Evolutionary conservation across 371 early-diverging fungal genomes (phyloP), one percentile per base, ranked within the genome.

Genomic region (Mortierella sp.): DNA sequence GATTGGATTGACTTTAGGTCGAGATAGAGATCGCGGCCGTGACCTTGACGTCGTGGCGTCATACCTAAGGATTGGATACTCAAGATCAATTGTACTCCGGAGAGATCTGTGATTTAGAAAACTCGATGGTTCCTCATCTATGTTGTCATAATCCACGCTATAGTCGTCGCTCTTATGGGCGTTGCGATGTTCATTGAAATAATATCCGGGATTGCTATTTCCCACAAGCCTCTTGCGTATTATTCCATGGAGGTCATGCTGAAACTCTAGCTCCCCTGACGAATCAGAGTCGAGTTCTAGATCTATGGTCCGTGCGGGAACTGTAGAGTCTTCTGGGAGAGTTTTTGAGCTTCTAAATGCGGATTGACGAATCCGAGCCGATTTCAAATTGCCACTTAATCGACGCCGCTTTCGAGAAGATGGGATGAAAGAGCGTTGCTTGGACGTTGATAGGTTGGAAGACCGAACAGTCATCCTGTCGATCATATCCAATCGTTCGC

Each of bases 381-480:
- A 57, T 1, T 72, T 19, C 6, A 43, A 4, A 21, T 63, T 60
- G 7, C 67, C 70, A 47, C 70, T 70, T 28, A 53, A 13, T 19
- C 79, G 69, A 19, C 70, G 65, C 3, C 79, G 50, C 52, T 79
- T 79, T 24, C 28, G 63, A 1, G 79, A 73, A 3, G 45, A 36
- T 21, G 69, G 22, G 2, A 45, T 24, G 6, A 41, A 13, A 45
- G 69, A 41, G 45, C 6, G 45, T 33, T n/a, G 45, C 15, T 55
- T 66, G 15, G 62, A 24, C 8, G 11, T 47, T 6, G 36, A 24
- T 15, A 62, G 41, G 9, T 45, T 40, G 3, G 69, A 60, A 24
- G 70, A 33, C 5, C 77, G 71, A 24, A 76, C 77, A 11, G 52
- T 57, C 77, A 76, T 76, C 45, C 77, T 58, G 55, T 76, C 77